Evolutionary conservation across 352 stramenopile genomes (phyloP).

Genomic region (Pythium grandisporangium): DNA sequence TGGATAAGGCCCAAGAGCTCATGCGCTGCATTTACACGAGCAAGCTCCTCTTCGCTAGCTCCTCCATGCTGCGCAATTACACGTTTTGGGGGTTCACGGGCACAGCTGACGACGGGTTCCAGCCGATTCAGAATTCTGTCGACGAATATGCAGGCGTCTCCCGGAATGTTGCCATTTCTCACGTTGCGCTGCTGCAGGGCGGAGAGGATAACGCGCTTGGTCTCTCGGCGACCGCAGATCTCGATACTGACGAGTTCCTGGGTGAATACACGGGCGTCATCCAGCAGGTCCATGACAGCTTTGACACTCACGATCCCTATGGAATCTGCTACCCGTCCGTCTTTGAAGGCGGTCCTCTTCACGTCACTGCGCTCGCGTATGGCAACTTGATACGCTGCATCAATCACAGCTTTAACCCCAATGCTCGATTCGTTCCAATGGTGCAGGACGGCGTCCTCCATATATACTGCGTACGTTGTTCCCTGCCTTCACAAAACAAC

Average conservation of each 20-base stretch:
- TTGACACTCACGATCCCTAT: conserved; percentile 45
- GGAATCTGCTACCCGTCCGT: conserved; percentile 62
- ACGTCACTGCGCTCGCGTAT: conserved; percentile 58
- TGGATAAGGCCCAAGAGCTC: conserved; percentile 40
- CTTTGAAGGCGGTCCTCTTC: conserved; percentile 54
- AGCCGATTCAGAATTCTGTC: conserved; percentile 18
- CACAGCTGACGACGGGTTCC: conserved; percentile 35
- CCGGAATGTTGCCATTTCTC: conserved; percentile 33
- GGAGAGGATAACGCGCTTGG: conserved; percentile 38
- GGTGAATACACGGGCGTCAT: conserved; percentile 66
- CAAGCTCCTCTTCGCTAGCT: conserved; percentile 63
- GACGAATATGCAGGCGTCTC: conserved; percentile 21
- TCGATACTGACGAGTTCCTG: conserved; percentile 31
- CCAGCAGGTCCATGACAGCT: conserved; percentile 7
- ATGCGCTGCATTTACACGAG: conserved; percentile 70
- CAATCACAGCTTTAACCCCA: conserved; percentile 57
- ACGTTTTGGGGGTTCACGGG: conserved; percentile 68
- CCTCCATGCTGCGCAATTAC: conserved; percentile 64
- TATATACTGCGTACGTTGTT: conserved; percentile 59
- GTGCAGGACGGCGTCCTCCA: conserved; percentile 52
- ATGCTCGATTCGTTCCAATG: conserved; percentile 59
- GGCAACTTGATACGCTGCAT: conserved; percentile 74
- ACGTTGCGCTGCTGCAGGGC: conserved; percentile 35
- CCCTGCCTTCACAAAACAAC: no score
- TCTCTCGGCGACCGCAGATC: conserved; percentile 47